Base-by-base conservation (phyloP, 1,284 basidiomycete genomes). In the Neonothopanus nambi region DNA sequence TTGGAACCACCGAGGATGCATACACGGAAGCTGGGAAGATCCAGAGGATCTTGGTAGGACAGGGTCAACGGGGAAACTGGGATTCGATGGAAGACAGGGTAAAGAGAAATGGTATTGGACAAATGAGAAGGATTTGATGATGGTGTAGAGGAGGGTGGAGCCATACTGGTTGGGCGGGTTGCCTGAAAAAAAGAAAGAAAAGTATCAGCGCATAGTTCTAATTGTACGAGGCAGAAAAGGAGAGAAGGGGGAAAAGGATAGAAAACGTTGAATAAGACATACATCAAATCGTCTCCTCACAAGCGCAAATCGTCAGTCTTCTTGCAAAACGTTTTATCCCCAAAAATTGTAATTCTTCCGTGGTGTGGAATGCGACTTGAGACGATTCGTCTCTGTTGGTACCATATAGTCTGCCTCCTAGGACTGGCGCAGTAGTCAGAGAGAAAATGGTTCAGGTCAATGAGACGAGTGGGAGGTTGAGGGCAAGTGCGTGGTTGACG, bases 201-300 rank as follows among this genome's bases (percentile, higher is more conserved):
- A 24, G 5, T 24, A 37, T 36, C 13, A 18, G 15, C 23, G 11
- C 13, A n/a, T n/a, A n/a, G n/a, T n/a, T n/a, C n/a, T n/a, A n/a
- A n/a, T n/a, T n/a, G n/a, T n/a, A n/a, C n/a, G 39, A 17, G 38
- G 38, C 38, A 7, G 13, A 18, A 20, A 17, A 40, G 41, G 37
- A 17, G 41, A 20, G 44, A 12, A 39, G 13, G 20, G 5, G 35
- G 13, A 21, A 13, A 36, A 23, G 12, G 18, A 6, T 17, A 26
- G n/a, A n/a, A n/a, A n/a, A n/a, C n/a, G n/a, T n/a, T 30, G 2
- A 45, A 37, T 13, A 15, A 23, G 3, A 70, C 69, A 23, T 52
- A 78, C 77, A 75, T 71, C 76, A 79, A 1, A 74, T 69, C 9
- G 62, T 60, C 6, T 77, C 74, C 4, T 75, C 72, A 24, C 78